These are phyloP conservation scores for Camellia oleifera DNA, from an alignment of 179 eudicot genomes.

Conservation along the genomic window DNA sequence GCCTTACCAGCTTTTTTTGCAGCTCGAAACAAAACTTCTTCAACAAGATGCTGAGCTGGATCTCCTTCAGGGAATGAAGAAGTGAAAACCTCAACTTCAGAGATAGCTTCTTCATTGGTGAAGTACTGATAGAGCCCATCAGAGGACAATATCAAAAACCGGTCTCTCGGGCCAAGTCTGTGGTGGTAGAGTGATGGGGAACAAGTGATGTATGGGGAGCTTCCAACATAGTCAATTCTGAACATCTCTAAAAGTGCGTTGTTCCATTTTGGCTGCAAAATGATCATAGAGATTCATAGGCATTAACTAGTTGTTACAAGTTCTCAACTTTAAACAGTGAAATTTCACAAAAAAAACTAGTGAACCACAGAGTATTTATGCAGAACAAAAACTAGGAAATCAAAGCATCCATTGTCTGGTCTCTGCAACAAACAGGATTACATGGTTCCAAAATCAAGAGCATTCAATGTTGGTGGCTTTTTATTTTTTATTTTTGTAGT, in stretches of 20 bases:
- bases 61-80: constrained; percentile 75
- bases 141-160: constrained; percentile 72
- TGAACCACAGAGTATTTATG: no score
- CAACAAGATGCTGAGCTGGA: constrained; percentile 87
- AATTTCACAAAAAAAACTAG: no score
- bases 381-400: no score
- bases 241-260: constrained; percentile 72
- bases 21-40: constrained; percentile 76
- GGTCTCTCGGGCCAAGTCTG: constrained; percentile 58
- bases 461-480: no score
- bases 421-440: no score
- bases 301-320: no score
- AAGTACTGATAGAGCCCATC: constrained; percentile 94
- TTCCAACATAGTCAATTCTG: constrained; percentile 70
- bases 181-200: constrained; percentile 68
- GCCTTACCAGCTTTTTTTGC: constrained; percentile 76
- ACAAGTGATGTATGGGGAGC: constrained; percentile 69
- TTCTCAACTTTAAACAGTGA: no score
- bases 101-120: constrained; percentile 72
- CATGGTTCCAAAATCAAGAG: no score
- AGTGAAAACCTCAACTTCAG: constrained; percentile 68
- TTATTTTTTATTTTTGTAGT: no score
- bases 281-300: not conserved
- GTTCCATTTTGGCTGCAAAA: constrained; percentile 83
- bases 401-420: no score